Base-by-base conservation (phyloP, 2,329 filamentous ascomycete species). In the Aquanectria penicillioides region DNA sequence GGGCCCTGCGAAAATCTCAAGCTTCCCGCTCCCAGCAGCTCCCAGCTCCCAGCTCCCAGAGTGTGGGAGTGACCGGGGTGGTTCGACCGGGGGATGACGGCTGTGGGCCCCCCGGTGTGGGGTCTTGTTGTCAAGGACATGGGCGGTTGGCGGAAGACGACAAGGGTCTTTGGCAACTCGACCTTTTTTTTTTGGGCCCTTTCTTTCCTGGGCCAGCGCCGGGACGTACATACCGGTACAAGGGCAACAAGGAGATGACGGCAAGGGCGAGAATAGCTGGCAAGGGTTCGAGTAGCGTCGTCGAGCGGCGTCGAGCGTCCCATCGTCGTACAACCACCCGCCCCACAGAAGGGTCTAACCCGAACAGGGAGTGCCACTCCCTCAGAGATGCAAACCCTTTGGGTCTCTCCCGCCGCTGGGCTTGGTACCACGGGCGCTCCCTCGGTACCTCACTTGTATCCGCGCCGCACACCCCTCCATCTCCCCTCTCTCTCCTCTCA, bases 1-100 rank as follows among this genome's bases (percentile, higher is more conserved):
- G 40, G 51, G 54, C 47, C 54, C 40, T 26, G 47, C 54, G 54
- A 50, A 51, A 57, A 57, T 57, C 54, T 31, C 47, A 57, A 57
- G 55, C 55, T 57, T n/a, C 55, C 52, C 55, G 49, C 49, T 52
- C 49, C 40, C 36, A 37, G 34, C 34, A 50, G 47, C 47, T 50
- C 33, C 47, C 49, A 43, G n/a, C n/a, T n/a, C n/a, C n/a, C n/a
- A n/a, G 54, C 48, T 52, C 55, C 48, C 48, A 58, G 36, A 25
- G 48, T 53, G 55, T 53, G 48, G 55, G 55, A 58, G 55, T 48
- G 55, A 46, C 55, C 26, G 40, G 55, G 55, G 22, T 28, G 10
- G 34, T 47, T 41, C 48, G 36, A 40, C 55, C 34, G 44, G 41
- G 49, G 18, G 40, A 33, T 20, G 25, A 23, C 15, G 15, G 28